Evolutionary conservation across 2,329 filamentous ascomycete species (phyloP).

Genomic region (Neonectria sp.): DNA sequence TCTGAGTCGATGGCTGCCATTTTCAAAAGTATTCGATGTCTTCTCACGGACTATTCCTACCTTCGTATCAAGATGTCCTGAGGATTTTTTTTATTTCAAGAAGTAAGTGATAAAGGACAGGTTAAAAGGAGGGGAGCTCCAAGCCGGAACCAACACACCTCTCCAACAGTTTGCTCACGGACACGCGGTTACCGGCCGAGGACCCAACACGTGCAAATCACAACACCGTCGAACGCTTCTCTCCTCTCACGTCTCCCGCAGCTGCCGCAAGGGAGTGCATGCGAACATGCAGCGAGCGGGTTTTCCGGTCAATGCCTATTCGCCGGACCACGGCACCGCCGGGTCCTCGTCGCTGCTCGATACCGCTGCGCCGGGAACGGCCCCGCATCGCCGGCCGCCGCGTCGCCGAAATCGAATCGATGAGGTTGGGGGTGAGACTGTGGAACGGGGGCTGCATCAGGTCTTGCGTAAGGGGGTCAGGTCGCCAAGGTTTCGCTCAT

Average conservation of each 20-base stretch:
- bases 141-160: neutral
- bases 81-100: neutral
- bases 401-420: constrained; percentile 4
- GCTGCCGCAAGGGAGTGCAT: neutral
- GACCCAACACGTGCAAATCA: neutral
- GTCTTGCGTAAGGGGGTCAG: neutral
- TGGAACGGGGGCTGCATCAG: neutral
- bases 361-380: constrained; percentile 24
- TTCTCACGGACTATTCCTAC: neutral
- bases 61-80: neutral
- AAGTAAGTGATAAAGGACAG: neutral
- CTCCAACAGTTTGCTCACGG: neutral
- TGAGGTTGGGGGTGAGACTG: neutral
- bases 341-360: neutral
- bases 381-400: constrained; percentile 20
- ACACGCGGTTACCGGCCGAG: neutral
- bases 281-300: neutral
- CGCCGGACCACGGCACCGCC: neutral
- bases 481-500: no score
- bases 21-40: neutral
- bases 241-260: neutral
- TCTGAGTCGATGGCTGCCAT: neutral
- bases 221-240: neutral
- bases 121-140: neutral
- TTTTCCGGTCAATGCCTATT: constrained; percentile 6